Conservation (phyloP, 306 rosid genomes). For the Trifolium subterraneum region DNA sequence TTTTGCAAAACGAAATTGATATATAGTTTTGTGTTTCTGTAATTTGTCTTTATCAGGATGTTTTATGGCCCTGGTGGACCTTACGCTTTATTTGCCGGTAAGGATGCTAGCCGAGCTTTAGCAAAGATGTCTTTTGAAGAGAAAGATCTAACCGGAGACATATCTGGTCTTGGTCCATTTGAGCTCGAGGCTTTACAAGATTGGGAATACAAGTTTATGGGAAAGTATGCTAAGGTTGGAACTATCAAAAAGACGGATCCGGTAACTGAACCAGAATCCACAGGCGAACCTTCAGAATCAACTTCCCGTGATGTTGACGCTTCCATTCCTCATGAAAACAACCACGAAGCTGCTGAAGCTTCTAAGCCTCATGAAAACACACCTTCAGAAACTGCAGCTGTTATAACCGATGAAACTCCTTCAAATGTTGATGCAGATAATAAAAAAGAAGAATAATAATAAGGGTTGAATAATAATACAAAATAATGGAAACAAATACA, state of each 20-base stretch:
- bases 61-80: conserved; percentile 96
- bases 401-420: conserved; percentile 59
- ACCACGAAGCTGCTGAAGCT: conserved; percentile 22
- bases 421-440: conserved; percentile 44
- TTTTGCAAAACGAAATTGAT: conserved; percentile 28
- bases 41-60: conserved; percentile 55
- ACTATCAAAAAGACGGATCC: conserved; percentile 54
- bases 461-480: conserved; percentile 10
- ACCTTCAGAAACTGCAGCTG: conserved; percentile 57
- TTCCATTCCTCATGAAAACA: conserved; percentile 49
- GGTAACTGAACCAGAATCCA: conserved; percentile 55
- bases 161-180: conserved; percentile 75
- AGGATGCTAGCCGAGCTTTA: conserved; percentile 93
- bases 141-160: conserved; percentile 78
- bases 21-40: background rate
- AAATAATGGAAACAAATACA: conserved; percentile 17
- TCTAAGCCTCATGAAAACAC: conserved; percentile 50
- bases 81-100: conserved; percentile 87
- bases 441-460: background rate
- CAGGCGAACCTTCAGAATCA: conserved; percentile 48
- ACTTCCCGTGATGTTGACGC: conserved; percentile 40
- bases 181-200: conserved; percentile 86
- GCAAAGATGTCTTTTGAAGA: conserved; percentile 97
- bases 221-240: conserved; percentile 87
- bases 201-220: conserved; percentile 93